These are phyloP conservation scores for Erythrophleum fordii DNA, from an alignment of 306 rosid species.

Conservation along the genomic window DNA sequence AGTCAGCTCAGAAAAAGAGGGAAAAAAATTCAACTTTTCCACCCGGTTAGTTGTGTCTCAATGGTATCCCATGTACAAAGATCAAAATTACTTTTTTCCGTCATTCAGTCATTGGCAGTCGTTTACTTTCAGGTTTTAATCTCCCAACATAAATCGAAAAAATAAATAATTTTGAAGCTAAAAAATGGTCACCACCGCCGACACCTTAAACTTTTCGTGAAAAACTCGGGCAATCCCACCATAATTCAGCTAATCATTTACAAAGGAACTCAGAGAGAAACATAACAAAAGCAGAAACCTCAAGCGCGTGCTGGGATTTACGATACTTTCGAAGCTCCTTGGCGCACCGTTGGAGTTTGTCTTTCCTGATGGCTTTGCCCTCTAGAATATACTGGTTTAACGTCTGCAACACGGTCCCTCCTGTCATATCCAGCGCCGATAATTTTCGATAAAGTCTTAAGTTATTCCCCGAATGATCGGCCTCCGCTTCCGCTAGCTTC, in stretches of 20 bases:
- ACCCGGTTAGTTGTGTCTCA: background rate
- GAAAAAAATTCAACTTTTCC: too few relatives aligned
- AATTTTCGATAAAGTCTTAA: conserved; percentile 55
- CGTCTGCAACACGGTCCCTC: conserved; percentile 62
- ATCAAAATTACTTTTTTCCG: background rate
- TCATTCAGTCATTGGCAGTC: background rate
- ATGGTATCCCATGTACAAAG: background rate
- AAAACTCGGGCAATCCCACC: background rate
- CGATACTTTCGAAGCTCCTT: conserved; percentile 69
- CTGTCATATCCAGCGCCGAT: conserved; percentile 60
- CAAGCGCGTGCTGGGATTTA: conserved; percentile 57
- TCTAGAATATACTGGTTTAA: conserved; percentile 63
- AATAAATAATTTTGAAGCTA: background rate
- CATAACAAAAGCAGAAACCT: conserved; percentile 51
- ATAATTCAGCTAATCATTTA: background rate
- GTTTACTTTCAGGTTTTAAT: background rate
- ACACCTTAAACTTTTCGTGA: background rate
- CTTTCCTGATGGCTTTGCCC: conserved; percentile 57
- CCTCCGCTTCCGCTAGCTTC: background rate
- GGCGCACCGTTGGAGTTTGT: conserved; percentile 51
- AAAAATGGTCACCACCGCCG: background rate
- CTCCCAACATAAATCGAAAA: too few relatives aligned
- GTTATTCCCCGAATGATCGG: conserved; percentile 10
- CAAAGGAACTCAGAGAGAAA: background rate
- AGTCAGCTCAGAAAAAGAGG: background rate